Percentiles rank a stretch among this genome's conserved stretches.
phyloP scores from a whole-genome alignment of 148 eudicot species.

The Arctostaphylos glauca region DNA sequence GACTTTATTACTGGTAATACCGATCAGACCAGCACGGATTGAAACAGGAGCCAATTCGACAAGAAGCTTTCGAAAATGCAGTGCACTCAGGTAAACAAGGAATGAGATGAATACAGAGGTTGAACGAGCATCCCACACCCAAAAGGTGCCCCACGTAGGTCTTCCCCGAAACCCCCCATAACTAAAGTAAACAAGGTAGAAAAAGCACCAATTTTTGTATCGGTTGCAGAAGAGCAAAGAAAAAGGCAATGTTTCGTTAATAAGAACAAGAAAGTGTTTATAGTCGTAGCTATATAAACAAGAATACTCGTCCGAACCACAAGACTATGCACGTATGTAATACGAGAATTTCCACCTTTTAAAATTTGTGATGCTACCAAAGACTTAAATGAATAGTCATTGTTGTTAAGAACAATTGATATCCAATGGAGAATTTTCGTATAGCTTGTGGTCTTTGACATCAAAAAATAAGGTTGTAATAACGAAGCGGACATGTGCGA shows the following conservation, averaged over 20 bases:
- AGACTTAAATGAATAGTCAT: too few species aligned
- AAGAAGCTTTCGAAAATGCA: too few species aligned
- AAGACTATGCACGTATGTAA: not conserved
- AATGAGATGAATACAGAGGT: too few species aligned
- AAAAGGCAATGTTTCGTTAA: constrained; percentile 21
- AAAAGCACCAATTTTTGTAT: constrained; percentile 21
- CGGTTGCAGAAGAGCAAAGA: constrained; percentile 19
- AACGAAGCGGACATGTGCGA: too few species aligned
- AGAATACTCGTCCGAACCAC: not conserved
- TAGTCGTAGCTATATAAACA: constrained; percentile 15
- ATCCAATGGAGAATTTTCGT: too few species aligned
- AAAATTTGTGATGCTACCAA: too few species aligned
- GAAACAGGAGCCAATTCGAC: not conserved
- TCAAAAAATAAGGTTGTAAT: too few species aligned
- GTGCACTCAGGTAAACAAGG: too few species aligned
- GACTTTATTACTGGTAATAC: too few species aligned
- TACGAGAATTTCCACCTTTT: not conserved
- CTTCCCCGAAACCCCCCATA: not conserved
- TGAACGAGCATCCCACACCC: not conserved
- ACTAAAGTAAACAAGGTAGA: constrained; percentile 8
- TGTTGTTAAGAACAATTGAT: too few species aligned
- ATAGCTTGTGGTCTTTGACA: too few species aligned
- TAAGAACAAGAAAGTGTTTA: constrained; percentile 23
- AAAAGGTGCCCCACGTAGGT: not conserved
- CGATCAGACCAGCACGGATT: too few species aligned